Evolutionary conservation across 306 rosid species (phyloP).

Genomic region (Glycine tomentella): DNA sequence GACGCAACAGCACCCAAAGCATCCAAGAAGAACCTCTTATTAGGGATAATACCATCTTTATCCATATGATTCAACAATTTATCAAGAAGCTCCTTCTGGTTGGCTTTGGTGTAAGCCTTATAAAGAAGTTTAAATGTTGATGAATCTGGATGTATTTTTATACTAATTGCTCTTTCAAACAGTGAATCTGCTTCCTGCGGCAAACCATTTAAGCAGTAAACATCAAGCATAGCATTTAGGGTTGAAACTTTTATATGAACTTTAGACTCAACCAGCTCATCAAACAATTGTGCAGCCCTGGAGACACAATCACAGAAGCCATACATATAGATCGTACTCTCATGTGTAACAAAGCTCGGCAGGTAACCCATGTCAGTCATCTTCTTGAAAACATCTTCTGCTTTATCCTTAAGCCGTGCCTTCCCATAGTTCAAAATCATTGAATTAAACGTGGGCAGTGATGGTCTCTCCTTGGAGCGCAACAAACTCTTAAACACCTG

Average conservation of each 20-base stretch:
- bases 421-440: slow-evolving; percentile 94
- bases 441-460: slow-evolving; percentile 88
- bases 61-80: slow-evolving; percentile 82
- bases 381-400: slow-evolving; percentile 63
- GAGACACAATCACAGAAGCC: slow-evolving; percentile 83
- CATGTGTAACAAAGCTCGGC: slow-evolving; percentile 81
- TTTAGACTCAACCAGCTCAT: slow-evolving; percentile 66
- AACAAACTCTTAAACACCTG: slow-evolving; percentile 89
- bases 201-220: slow-evolving; percentile 87
- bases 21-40: slow-evolving; percentile 86
- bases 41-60: slow-evolving; percentile 84
- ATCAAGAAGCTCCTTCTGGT: slow-evolving; percentile 73
- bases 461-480: slow-evolving; percentile 78
- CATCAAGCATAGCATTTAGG: slow-evolving; percentile 89
- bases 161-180: slow-evolving; percentile 58
- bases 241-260: slow-evolving; percentile 75
- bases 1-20: slow-evolving; percentile 82
- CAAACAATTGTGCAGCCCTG: slow-evolving; percentile 75
- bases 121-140: slow-evolving; percentile 93
- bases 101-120: slow-evolving; percentile 85
- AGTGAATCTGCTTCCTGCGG: slow-evolving; percentile 81
- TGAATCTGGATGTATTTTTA: slow-evolving; percentile 61
- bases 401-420: slow-evolving; percentile 80
- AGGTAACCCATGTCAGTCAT: slow-evolving; percentile 76
- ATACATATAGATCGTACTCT: slow-evolving; percentile 82